Percentiles rank a stretch among this genome's conserved stretches.
phyloP scores from a whole-genome alignment of 169 alveolate genomes.

The Eimeria falciformis region DNA sequence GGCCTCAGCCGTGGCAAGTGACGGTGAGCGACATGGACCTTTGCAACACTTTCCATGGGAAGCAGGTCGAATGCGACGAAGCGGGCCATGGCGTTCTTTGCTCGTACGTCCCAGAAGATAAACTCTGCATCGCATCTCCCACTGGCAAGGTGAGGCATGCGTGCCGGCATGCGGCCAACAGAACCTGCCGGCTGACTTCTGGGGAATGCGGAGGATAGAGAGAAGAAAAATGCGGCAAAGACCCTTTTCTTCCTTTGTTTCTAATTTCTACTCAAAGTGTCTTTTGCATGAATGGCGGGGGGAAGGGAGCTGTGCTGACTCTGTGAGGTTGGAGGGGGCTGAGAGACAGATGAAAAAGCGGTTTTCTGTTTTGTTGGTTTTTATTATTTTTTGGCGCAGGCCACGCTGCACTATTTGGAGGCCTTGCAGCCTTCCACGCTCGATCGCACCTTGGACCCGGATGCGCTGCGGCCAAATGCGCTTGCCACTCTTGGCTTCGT shows the following conservation, averaged over 20 bases:
- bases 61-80: slow-evolving; percentile 53
- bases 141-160: slow-evolving; percentile 71
- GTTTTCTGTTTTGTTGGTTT: not conserved
- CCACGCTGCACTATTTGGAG: slow-evolving; percentile 59
- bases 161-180: no score
- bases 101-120: slow-evolving; percentile 52
- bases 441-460: slow-evolving; percentile 40
- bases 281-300: no score
- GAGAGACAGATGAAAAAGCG: not conserved
- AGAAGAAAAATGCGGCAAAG: no score
- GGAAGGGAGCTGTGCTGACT: no score
- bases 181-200: no score
- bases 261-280: no score
- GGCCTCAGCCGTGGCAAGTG: slow-evolving; percentile 75
- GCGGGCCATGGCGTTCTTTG: slow-evolving; percentile 74
- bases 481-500: slow-evolving; percentile 63
- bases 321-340: no score
- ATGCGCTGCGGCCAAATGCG: slow-evolving; percentile 48
- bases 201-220: no score
- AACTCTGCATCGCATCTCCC: slow-evolving; percentile 74
- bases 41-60: slow-evolving; percentile 54
- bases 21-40: slow-evolving; percentile 64
- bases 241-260: no score
- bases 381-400: slow-evolving; percentile 2
- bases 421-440: slow-evolving; percentile 70